Base-by-base conservation (phyloP, 345 rosid genomes). In the Eucalyptus tenuipes region DNA sequence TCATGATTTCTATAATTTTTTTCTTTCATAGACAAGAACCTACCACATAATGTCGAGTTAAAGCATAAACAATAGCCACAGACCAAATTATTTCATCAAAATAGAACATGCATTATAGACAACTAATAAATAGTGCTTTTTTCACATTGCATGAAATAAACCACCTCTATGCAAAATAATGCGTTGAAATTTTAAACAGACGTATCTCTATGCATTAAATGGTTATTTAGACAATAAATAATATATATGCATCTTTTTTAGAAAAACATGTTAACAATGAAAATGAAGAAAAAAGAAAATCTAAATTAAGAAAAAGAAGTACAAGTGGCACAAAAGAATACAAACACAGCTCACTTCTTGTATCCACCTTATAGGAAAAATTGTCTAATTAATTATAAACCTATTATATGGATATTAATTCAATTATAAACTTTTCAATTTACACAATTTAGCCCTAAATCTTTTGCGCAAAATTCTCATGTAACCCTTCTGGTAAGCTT, bases 361-460 rank as follows among this genome's bases (percentile, higher is more conserved):
- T 22, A 55, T 22, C 6, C 27, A 24, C 6, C 61, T 24, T 25
- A 55, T 55, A 4, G 61, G 13, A 55, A 10, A 55, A 55, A 0
- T 4, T 55, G 5, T 55, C 2, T 25, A 55, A 55, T 4, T 10
- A 55, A 3, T 55, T 25, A 24, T 55, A 55, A 24, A 55, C 29
- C 0, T 55, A 24, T 55, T 55, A 22, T 55, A 24, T 4, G 3
- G 1, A 24, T 9, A 24, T 10, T 55, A 55, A 55, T 55, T 2
- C 1, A 55, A 0, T 55, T 0, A 24, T 25, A 10, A 55, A 24
- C 3, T 2, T 55, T 24, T 25, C 0, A 1, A 55, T 55, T 10
- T 55, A 55, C 0, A 24, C 2, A 55, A 55, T 55, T 55, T 55
- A 55, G 6, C 1, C 13, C 1, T 52, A 55, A 55, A 24, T 55